Percentiles rank a stretch among this genome's conserved stretches.
Conservation (phyloP, 805 yeast species). For the Blastobotrys parvus region DNA sequence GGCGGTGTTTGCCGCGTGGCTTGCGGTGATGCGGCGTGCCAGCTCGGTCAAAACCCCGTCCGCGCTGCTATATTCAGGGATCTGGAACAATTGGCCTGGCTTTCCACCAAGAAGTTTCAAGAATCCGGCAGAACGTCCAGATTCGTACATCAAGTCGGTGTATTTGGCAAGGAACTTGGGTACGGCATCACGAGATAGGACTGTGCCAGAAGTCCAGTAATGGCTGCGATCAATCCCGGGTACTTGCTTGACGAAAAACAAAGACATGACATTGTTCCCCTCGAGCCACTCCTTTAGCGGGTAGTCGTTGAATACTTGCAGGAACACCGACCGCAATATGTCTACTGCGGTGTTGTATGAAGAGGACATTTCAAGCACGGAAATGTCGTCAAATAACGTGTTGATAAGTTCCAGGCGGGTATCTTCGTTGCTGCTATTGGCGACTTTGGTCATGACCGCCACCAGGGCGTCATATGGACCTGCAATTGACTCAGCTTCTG, state of each 20-base stretch:
- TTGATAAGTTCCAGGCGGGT: background rate
- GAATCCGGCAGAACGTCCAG: background rate
- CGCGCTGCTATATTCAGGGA: no score
- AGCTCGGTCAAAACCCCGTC: no score
- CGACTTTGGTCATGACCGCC: background rate
- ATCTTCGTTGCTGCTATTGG: background rate
- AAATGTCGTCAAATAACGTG: background rate
- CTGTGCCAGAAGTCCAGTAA: background rate
- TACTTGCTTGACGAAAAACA: background rate
- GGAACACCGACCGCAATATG: background rate
- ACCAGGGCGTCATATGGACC: background rate
- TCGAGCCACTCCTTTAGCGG: background rate
- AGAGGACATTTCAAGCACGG: background rate
- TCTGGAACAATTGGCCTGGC: no score
- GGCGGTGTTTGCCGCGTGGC: background rate
- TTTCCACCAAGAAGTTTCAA: background rate
- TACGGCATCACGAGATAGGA: background rate
- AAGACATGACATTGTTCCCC: background rate
- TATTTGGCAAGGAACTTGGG: background rate
- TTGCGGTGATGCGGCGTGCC: no score
- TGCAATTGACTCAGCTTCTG: background rate
- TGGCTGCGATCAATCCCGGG: background rate
- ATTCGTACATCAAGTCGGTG: background rate
- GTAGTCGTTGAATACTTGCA: background rate
- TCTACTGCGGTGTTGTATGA: background rate